These are phyloP conservation scores for Lanmaoa rubissima DNA, from an alignment of 768 basidiomycete genomes.

Conservation along the genomic window DNA sequence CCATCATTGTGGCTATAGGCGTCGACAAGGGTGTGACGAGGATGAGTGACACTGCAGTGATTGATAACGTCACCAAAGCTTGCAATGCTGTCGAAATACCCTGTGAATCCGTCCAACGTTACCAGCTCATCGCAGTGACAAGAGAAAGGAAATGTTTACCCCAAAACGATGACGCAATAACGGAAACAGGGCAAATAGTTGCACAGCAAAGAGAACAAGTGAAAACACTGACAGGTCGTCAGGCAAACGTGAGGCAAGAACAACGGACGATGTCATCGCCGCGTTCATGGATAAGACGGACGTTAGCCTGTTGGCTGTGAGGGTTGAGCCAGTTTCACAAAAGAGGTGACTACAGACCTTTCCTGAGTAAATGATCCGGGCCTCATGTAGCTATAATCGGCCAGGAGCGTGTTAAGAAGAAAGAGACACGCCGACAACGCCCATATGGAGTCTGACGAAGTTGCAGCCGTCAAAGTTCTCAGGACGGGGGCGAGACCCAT, in stretches of 20 bases:
- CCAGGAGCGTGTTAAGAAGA: constrained; percentile 74
- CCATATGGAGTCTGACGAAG: constrained; percentile 97
- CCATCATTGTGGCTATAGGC: constrained; percentile 53
- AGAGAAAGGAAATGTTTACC: constrained; percentile 38
- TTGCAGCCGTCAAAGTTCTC: constrained; percentile 89
- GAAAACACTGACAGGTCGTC: constrained; percentile 87
- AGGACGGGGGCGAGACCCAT: constrained; percentile 90
- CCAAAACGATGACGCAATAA: constrained; percentile 71
- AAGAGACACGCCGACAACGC: constrained; percentile 87
- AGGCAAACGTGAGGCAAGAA: constrained; percentile 84
- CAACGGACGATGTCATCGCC: constrained; percentile 88
- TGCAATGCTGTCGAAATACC: constrained; percentile 46
- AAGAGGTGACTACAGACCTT: constrained; percentile 44
- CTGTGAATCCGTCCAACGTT: constrained; percentile 36
- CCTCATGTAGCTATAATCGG: constrained; percentile 68
- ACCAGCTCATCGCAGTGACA: constrained; percentile 9
- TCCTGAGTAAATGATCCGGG: constrained; percentile 49
- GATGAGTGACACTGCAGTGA: constrained; percentile 49
- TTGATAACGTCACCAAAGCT: constrained; percentile 48
- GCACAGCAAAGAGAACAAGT: constrained; percentile 79
- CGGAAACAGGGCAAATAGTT: constrained; percentile 82
- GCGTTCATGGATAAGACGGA: constrained; percentile 89
- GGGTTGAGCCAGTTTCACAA: constrained; percentile 19
- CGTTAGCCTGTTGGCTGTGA: constrained; percentile 54
- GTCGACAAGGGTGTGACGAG: constrained; percentile 55